Evolutionary conservation across 345 rosid species (phyloP), one percentile per base, ranked within the genome.

Genomic region (Pseudoturritis turrita): DNA sequence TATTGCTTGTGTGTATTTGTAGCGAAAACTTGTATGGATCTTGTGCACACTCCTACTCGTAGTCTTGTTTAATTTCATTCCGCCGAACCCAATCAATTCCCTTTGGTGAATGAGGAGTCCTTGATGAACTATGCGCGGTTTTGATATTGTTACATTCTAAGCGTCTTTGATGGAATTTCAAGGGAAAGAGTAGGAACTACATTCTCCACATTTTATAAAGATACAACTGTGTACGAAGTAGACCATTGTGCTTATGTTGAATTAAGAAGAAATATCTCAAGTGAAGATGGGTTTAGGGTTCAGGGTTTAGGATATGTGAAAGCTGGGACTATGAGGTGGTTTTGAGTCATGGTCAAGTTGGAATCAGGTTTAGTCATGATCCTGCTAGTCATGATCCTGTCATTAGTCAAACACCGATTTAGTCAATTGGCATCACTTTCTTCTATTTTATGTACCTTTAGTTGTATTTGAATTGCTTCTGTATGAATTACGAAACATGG

Each of bases 221-320:
- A n/a, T 13, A 41, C 54, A 3, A 81, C 67, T 0, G 97, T 91
- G 1, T 66, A 70, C 23, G 87, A 81, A 51, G 98, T 87, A 41
- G 89, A 86, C 12, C 88, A 88, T 15, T 94, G 97, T 81, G 96
- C 86, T 13, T 88, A 81, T 80, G 74, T 87, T 4, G 75, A 80
- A 19, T 70, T 94, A 57, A 83, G 83, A 66, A 85, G 98, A 74
- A 66, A 71, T 22, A 55, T 83, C 14, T 65, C 57, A 17, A 29
- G 28, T 17, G 23, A 78, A 64, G 74, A 78, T 2, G 76, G 62
- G 6, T 67, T 79, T n/a, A n/a, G n/a, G n/a, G n/a, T n/a, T n/a
- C n/a, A n/a, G n/a, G n/a, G n/a, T n/a, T n/a, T n/a, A n/a, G n/a
- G n/a, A n/a, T n/a, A n/a, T 28, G 57, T 15, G 58, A 66, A 73